Evolutionary conservation across 169 alveolate genomes (phyloP).

Genomic region (Plasmodium reichenowi): DNA sequence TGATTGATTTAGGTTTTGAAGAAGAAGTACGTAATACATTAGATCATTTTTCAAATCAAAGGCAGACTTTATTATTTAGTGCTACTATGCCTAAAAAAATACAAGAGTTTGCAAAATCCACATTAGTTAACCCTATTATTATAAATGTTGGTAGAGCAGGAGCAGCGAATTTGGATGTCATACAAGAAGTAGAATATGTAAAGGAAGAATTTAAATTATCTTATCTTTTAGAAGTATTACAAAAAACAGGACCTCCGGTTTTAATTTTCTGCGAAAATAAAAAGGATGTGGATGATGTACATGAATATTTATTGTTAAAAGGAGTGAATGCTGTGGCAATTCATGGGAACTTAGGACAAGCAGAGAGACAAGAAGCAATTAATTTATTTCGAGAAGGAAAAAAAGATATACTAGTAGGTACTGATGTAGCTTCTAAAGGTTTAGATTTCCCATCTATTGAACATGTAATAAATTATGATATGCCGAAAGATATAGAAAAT

Average conservation of each 20-base stretch:
- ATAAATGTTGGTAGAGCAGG: conserved; percentile 96
- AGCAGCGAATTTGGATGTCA: conserved; percentile 93
- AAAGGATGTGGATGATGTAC: conserved; percentile 96
- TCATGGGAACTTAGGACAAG: conserved; percentile 93
- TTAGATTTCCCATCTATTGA: conserved; percentile 97
- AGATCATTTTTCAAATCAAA: conserved; percentile 91
- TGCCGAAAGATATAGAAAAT: conserved; percentile 97
- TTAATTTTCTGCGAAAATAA: conserved; percentile 95
- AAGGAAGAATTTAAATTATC: conserved; percentile 93
- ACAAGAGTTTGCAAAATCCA: conserved; percentile 95
- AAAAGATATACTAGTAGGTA: conserved; percentile 92
- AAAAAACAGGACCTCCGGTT: conserved; percentile 97
- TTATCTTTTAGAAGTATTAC: conserved; percentile 90
- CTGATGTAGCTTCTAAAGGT: conserved; percentile 98
- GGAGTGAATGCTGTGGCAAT: conserved; percentile 93
- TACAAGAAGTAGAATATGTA: conserved; percentile 94
- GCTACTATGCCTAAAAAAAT: conserved; percentile 98
- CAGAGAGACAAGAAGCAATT: conserved; percentile 90
- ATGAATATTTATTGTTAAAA: conserved; percentile 92
- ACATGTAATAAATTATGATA: conserved; percentile 98
- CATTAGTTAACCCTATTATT: conserved; percentile 93
- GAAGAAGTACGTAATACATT: conserved; percentile 94
- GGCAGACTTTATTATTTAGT: conserved; percentile 95
- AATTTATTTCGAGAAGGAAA: conserved; percentile 86
- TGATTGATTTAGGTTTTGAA: conserved; percentile 97